These are phyloP conservation scores for Quercus tomentella DNA, from an alignment of 331 rosid species.

Conservation along the genomic window DNA sequence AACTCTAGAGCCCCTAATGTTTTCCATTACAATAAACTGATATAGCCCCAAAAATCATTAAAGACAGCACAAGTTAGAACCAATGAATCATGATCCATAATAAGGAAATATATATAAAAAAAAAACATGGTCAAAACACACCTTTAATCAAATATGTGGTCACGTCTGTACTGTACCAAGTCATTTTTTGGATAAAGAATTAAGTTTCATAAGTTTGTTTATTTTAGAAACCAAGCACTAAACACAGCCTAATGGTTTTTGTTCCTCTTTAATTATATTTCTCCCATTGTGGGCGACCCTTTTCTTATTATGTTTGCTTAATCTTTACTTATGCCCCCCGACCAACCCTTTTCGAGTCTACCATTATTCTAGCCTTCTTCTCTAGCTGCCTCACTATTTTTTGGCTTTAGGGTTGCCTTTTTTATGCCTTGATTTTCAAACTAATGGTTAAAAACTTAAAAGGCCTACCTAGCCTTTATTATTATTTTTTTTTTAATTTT, in stretches of 20 bases:
- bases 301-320: conserved; percentile 40
- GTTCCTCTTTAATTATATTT: neutral
- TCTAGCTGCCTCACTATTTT: neutral
- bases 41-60: neutral
- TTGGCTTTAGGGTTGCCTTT: neutral
- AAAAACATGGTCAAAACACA: too few relatives aligned
- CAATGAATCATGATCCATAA: too few relatives aligned
- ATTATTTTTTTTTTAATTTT: too few relatives aligned
- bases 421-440: neutral
- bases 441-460: neutral
- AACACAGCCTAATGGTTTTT: neutral
- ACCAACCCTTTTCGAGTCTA: conserved; percentile 25
- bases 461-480: neutral
- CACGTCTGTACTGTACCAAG: neutral
- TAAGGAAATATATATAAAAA: too few relatives aligned
- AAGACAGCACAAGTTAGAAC: neutral
- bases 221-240: neutral
- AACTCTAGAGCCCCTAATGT: neutral
- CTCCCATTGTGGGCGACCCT: conserved; percentile 4
- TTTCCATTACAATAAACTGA: neutral
- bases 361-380: conserved; percentile 23
- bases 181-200: neutral
- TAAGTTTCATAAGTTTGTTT: conserved; percentile 1
- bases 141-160: too few relatives aligned
- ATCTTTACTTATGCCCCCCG: conserved; percentile 37